phyloP scores from a whole-genome alignment of 2,329 filamentous ascomycete species.

The Talaromyces sp. region DNA sequence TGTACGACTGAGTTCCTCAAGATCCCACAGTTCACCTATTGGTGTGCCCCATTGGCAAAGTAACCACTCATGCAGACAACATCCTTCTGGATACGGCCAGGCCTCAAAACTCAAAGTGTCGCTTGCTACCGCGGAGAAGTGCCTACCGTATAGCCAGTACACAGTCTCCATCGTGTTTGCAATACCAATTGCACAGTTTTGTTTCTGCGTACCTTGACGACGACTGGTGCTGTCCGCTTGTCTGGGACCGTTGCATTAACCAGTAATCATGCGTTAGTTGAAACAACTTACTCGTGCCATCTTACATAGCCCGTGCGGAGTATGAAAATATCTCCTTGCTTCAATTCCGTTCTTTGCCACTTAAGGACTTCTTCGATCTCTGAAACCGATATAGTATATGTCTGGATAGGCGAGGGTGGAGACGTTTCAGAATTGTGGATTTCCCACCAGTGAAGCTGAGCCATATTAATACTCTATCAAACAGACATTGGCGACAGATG shows the following conservation, averaged over 20 bases:
- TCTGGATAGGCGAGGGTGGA: background rate
- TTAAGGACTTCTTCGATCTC: background rate
- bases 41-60: background rate
- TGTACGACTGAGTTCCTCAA: background rate
- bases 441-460: background rate
- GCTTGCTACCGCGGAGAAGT: background rate
- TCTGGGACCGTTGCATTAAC: background rate
- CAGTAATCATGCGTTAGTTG: background rate
- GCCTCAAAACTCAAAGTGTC: background rate
- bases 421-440: background rate
- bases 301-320: background rate
- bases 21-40: conserved; percentile 2
- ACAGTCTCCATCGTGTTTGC: background rate
- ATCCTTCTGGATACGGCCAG: background rate
- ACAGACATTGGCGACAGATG: no score
- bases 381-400: background rate
- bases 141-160: background rate
- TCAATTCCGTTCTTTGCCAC: background rate
- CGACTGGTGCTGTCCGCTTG: background rate
- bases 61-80: background rate
- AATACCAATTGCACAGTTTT: background rate
- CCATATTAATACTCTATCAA: background rate
- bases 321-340: background rate
- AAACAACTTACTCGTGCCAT: conserved; percentile 6
- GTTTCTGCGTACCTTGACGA: background rate